A percentile compares a stretch with the other conserved stretches of the same genome.
Evolutionary conservation across 2,329 filamentous ascomycete species (phyloP).

Genomic region (Aspergillus transmontanensis): DNA sequence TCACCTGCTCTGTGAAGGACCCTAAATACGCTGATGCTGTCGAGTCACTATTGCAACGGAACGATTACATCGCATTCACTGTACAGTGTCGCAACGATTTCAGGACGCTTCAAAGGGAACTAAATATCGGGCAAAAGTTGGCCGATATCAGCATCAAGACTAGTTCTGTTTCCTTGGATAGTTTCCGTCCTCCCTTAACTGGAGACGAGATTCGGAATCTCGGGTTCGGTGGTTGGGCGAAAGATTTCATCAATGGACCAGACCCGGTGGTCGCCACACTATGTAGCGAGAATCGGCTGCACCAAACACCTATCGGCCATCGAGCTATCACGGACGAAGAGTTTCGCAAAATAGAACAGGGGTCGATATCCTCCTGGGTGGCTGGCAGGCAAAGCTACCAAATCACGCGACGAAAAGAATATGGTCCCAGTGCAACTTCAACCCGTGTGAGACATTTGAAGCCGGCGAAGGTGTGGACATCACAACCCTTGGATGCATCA

Average conservation of each 20-base stretch:
- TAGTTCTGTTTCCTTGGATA: conserved; percentile 56
- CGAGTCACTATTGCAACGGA: conserved; percentile 58
- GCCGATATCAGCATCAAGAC: conserved; percentile 72
- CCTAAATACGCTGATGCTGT: conserved; percentile 64
- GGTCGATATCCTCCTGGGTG: conserved; percentile 69
- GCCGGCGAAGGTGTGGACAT: conserved; percentile 71
- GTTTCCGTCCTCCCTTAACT: conserved; percentile 59
- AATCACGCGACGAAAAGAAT: conserved; percentile 74
- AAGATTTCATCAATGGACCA: conserved; percentile 79
- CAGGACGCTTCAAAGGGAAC: conserved; percentile 66
- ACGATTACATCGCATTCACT: conserved; percentile 67
- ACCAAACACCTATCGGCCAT: conserved; percentile 67
- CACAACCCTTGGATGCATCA: conserved; percentile 68
- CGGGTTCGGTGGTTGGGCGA: conserved; percentile 78
- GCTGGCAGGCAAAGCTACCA: conserved; percentile 65
- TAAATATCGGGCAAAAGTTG: conserved; percentile 66
- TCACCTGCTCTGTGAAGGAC: conserved; percentile 79
- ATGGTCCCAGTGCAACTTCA: conserved; percentile 72
- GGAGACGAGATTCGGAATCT: conserved; percentile 56
- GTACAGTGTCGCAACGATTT: conserved; percentile 76
- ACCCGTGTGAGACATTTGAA: conserved; percentile 66
- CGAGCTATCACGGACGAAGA: conserved; percentile 67
- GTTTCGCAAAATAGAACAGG: conserved; percentile 65
- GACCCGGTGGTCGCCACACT: conserved; percentile 84
- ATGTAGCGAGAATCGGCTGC: conserved; percentile 70